Base-by-base conservation (phyloP, 345 rosid species). In the Dipteronia sinensis region DNA sequence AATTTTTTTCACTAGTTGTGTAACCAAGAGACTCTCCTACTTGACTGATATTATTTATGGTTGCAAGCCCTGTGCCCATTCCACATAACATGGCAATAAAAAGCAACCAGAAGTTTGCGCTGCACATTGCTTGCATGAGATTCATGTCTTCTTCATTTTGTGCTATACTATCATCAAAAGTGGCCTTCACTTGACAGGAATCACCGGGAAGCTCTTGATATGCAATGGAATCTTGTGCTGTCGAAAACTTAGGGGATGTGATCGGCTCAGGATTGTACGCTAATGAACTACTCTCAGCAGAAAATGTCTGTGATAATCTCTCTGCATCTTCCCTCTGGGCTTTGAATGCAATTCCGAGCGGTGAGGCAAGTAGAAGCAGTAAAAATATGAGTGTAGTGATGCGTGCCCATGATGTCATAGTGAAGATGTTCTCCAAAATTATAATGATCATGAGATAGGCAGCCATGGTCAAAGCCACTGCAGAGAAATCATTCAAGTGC, bases 11-110 rank as follows among this genome's bases (percentile, higher is more conserved):
- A 23, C 76, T 44, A 58, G 79, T 84, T 7, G 82, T 58, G 76
- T 88, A 89, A 56, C 89, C 88, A 15, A 89, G 84, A 66, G 90
- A 82, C 56, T 76, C 85, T 70, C 91, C 93, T 12, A 90, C 76
- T 76, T 90, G 90, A 83, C 89, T 72, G n/a, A 90, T 66, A 71
- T 88, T 88, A 64, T 88, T 87, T 20, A 86, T 78, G 0, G 88
- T 83, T 20, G 89, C 86, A 15, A 88, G 88, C 55, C 93, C 93
- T 2, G 91, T 82, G 6, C 90, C 91, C 86, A 87, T 80, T 29
- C 93, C 90, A 59, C 91, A 88, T 61, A 86, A 84, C 88, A 87
- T 84, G 13, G 88, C 79, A 34, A 87, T 76, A 77, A 78, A 83
- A 78, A 87, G 81, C 53, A 88, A 72, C 91, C 93, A 87, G 77